Conservation (phyloP, 257 asterid genomes). For the Solanum ahanhuiri region DNA sequence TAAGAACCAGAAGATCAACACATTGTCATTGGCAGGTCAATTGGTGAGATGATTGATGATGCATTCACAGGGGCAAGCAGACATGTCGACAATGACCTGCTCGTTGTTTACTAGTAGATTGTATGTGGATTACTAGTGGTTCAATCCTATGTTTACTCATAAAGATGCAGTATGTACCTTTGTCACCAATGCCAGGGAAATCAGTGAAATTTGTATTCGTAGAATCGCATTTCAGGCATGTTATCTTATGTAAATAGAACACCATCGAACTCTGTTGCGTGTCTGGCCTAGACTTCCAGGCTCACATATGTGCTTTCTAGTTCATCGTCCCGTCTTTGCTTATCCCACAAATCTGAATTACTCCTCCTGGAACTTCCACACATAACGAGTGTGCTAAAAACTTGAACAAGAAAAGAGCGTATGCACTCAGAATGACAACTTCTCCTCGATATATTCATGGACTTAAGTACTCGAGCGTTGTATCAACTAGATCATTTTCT, state of each 20-base stretch:
- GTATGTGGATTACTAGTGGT: neutral
- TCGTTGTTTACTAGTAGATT: neutral
- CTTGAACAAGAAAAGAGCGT: neutral
- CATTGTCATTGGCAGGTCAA: neutral
- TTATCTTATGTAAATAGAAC: neutral
- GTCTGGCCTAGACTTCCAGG: neutral
- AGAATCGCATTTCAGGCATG: neutral
- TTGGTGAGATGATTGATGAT: neutral
- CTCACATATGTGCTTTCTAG: neutral
- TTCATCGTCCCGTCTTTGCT: neutral
- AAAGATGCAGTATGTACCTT: neutral
- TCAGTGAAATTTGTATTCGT: neutral
- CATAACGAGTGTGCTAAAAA: neutral
- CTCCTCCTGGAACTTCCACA: neutral
- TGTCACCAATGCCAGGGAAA: neutral
- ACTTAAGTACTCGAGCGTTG: neutral
- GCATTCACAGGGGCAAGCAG: neutral
- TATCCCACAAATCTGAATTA: neutral
- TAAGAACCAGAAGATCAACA: neutral
- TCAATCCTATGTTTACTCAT: neutral
- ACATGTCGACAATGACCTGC: neutral
- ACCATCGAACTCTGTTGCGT: neutral
- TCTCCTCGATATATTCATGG: neutral
- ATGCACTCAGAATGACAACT: too few species aligned
- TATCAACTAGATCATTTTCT: constrained; percentile 9